Evolutionary conservation across 805 yeast genomes (phyloP).

Genomic region (Saturnispora silvae): DNA sequence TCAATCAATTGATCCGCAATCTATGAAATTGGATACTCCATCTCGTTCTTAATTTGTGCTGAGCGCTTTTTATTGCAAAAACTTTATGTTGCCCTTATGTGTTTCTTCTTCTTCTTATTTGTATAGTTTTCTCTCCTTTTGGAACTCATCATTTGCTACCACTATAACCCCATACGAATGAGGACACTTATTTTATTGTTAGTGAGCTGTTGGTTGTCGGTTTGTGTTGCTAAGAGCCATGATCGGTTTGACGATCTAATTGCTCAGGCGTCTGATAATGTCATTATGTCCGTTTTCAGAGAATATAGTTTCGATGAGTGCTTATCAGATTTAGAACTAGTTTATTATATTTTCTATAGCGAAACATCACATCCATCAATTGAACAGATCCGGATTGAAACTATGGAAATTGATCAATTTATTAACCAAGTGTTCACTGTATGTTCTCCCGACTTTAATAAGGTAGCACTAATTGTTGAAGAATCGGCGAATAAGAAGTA

Average conservation of each 20-base stretch:
- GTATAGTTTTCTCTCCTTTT: too few species aligned
- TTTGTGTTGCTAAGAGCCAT: too few species aligned
- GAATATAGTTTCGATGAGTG: constrained; percentile 2
- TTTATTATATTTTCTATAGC: not conserved
- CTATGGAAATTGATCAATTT: not conserved
- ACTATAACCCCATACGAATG: too few species aligned
- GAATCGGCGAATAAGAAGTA: not conserved
- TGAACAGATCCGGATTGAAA: not conserved
- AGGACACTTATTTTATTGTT: too few species aligned
- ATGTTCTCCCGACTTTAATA: constrained; percentile 1
- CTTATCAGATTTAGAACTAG: not conserved
- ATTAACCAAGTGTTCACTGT: not conserved
- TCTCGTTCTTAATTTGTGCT: too few species aligned
- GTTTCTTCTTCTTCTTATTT: too few species aligned
- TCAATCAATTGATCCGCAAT: too few species aligned
- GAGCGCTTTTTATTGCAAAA: too few species aligned
- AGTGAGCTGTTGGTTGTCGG: too few species aligned
- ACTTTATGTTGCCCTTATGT: too few species aligned
- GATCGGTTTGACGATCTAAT: not conserved
- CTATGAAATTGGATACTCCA: too few species aligned
- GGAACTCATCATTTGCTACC: too few species aligned
- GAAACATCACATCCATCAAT: not conserved
- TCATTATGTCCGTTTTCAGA: not conserved
- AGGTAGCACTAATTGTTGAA: not conserved
- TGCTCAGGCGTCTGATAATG: not conserved